phyloP scores from a whole-genome alignment of 2,329 filamentous ascomycete species.

The Drechslera avenae region DNA sequence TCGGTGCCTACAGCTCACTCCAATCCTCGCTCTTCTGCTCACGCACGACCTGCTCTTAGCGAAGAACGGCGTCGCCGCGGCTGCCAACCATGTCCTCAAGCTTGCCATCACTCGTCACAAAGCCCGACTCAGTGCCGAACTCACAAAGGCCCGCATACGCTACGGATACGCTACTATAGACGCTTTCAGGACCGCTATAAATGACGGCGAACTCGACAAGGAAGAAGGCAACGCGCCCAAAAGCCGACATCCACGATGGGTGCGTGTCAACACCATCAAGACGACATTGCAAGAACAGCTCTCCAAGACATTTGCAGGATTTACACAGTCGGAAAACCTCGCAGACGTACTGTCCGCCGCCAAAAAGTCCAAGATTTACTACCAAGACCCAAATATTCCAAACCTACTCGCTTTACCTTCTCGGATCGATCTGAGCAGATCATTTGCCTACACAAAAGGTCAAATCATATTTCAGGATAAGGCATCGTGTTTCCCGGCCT shows the following conservation, averaged over 20 bases:
- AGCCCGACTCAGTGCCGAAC: conserved; percentile 77
- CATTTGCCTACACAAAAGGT: conserved; percentile 73
- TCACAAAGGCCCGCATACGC: conserved; percentile 77
- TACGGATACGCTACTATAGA: conserved; percentile 72
- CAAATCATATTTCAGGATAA: conserved; percentile 93
- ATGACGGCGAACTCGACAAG: conserved; percentile 45
- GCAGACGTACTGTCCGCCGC: conserved; percentile 58
- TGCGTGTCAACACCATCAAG: conserved; percentile 81
- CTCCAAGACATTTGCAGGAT: conserved; percentile 72
- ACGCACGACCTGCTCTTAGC: conserved; percentile 84
- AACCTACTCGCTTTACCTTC: conserved; percentile 80
- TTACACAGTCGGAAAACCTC: conserved; percentile 62
- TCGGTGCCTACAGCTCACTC: conserved; percentile 69
- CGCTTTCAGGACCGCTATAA: conserved; percentile 65
- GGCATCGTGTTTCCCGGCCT: conserved; percentile 94
- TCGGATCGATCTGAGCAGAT: conserved; percentile 72
- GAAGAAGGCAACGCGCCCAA: conserved; percentile 50
- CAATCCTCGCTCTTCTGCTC: conserved; percentile 78
- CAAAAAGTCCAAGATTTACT: conserved; percentile 58
- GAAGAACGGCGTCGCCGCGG: conserved; percentile 81
- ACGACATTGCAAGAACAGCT: conserved; percentile 74
- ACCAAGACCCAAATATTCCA: conserved; percentile 81
- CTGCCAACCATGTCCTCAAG: conserved; percentile 77
- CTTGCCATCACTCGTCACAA: conserved; percentile 80
- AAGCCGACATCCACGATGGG: conserved; percentile 79